Percentiles rank a stretch among this genome's conserved stretches.
phyloP scores from a whole-genome alignment of 495 filamentous ascomycete genomes.

The Venustampulla echinocandica region DNA sequence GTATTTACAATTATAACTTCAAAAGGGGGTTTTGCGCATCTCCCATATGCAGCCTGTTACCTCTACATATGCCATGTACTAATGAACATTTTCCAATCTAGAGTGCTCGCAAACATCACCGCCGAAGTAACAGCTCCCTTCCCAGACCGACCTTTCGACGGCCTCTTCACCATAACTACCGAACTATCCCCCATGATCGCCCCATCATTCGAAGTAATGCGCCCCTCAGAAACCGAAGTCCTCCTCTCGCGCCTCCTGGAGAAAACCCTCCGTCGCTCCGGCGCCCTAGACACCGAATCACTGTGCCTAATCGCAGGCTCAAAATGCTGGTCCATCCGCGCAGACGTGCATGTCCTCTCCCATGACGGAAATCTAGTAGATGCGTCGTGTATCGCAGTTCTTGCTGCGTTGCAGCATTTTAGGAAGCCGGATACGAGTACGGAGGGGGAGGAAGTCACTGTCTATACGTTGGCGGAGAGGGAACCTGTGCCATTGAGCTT shows the following conservation, averaged over 20 bases:
- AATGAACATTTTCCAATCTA: no score
- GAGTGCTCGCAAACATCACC: constrained; percentile 53
- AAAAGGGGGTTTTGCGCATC: not conserved
- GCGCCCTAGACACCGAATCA: constrained; percentile 87
- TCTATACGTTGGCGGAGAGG: constrained; percentile 75
- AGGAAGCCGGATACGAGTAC: constrained; percentile 79
- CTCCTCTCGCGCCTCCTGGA: constrained; percentile 82
- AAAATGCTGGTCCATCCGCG: constrained; percentile 83
- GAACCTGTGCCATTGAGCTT: constrained; percentile 84
- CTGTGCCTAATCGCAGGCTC: constrained; percentile 84
- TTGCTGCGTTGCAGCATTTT: constrained; percentile 84
- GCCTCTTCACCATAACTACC: constrained; percentile 81
- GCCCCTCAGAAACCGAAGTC: constrained; percentile 72
- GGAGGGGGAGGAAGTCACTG: constrained; percentile 68
- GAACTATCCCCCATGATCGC: constrained; percentile 91
- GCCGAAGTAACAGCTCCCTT: constrained; percentile 77
- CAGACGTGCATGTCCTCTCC: constrained; percentile 81
- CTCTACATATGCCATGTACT: no score
- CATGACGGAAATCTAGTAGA: constrained; percentile 86
- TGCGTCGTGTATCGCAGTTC: constrained; percentile 72
- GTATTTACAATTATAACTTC: not conserved
- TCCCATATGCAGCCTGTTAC: not conserved
- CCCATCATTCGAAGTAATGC: constrained; percentile 78
- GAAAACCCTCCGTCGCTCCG: constrained; percentile 83
- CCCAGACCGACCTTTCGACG: constrained; percentile 85